Evolutionary conservation across 2,329 filamentous ascomycete species (phyloP), one percentile per base, ranked within the genome.

Genomic region (Tolypocladium cylindrosporum): DNA sequence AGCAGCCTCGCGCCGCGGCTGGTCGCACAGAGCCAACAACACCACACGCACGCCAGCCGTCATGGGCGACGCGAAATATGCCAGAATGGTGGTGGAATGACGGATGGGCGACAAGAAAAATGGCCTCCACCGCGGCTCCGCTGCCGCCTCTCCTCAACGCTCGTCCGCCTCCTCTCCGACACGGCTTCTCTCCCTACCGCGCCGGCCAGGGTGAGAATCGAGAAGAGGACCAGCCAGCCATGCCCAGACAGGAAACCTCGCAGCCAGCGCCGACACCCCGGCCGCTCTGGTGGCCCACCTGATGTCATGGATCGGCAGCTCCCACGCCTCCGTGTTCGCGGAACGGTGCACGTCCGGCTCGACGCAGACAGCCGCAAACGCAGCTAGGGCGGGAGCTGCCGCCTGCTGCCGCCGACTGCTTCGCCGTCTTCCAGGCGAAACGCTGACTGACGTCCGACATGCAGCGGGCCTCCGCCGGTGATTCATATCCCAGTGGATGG

Each of bases 221-320:
- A 14, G 45, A 50, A 8, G 3, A 16, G 24, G 43, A 55, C 55
- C 43, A 31, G 37, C 53, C 24, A 57, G 58, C 58, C 56, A 55
- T 58, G 58, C 60, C 60, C 48, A 48, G 58, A 62, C 60, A 63
- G 58, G 58, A 60, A 62, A 62, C 42, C 34, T 63, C 58, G 56
- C 57, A 61, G 58, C 54, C 61, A 61, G 63, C 59, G 59, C 60
- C 58, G 39, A 27, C 43, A 19, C 57, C 53, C 53, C 57, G 40
- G 24, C 59, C 55, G 45, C 57, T 55, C 60, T 61, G 61, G 40
- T 27, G 61, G 62, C 60, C 61, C 57, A 60, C 61, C 62, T 69
- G 68, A 69, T 70, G 68, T 69, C 67, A 70, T 68, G 65, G 67
- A 70, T 69, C 68, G 68, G 59, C 68, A 63, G 34, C 27, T 40